A percentile compares a stretch with the other conserved stretches of the same genome.
Evolutionary conservation across 129 eudicot species (phyloP).

Genomic region (Artemisia argyi): DNA sequence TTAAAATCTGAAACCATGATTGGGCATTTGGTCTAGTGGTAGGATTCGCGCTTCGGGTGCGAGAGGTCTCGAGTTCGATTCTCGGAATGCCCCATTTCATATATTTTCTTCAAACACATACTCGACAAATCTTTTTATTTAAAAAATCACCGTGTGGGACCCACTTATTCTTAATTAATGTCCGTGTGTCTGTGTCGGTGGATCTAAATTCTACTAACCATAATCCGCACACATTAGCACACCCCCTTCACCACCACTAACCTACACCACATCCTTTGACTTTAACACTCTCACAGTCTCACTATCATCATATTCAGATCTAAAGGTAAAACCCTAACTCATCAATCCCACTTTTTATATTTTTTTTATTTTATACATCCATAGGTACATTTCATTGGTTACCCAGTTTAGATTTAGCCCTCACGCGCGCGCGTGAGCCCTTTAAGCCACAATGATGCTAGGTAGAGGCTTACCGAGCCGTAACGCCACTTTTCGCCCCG

Average conservation of each 20-base stretch:
- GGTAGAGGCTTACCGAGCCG: constrained; percentile 55
- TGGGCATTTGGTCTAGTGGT: constrained; percentile 99
- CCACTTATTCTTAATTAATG: constrained; percentile 14
- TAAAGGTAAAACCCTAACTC: not conserved
- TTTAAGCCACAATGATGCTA: constrained; percentile 33
- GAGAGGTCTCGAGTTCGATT: constrained; percentile 99
- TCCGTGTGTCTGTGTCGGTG: constrained; percentile 31
- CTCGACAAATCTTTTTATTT: not conserved
- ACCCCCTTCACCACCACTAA: constrained; percentile 5
- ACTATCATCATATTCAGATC: not conserved
- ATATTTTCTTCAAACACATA: too few species aligned
- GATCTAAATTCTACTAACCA: constrained; percentile 32
- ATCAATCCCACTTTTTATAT: too few species aligned
- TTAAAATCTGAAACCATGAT: too few species aligned
- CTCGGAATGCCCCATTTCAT: constrained; percentile 82
- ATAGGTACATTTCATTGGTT: constrained; percentile 31
- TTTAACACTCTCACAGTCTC: not conserved
- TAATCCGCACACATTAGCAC: constrained; percentile 15
- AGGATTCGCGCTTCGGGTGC: constrained; percentile 99
- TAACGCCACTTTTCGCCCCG: constrained; percentile 72
- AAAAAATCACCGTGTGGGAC: constrained; percentile 22
- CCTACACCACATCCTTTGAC: not conserved
- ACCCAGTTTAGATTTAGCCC: constrained; percentile 1
- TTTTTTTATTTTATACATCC: too few species aligned
- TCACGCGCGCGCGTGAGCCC: too few species aligned